These are phyloP conservation scores for Verticillium nonalfalfae DNA, from an alignment of 2,329 filamentous ascomycete species.

Conservation along the genomic window DNA sequence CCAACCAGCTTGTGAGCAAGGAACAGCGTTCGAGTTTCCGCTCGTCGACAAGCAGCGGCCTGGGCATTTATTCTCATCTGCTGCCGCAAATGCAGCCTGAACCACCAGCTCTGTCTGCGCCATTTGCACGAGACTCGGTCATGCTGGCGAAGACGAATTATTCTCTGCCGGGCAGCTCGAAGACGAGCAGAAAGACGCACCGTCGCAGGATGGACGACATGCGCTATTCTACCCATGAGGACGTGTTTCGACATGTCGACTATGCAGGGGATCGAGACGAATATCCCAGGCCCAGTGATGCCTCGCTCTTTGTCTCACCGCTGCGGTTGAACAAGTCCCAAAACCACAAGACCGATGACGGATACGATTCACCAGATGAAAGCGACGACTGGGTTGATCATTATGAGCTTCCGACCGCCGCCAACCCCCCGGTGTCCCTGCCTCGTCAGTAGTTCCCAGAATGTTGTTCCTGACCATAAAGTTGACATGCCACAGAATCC, in stretches of 20 bases:
- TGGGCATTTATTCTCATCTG: conserved; percentile 5
- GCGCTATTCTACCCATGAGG: not conserved
- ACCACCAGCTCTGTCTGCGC: conserved; percentile 5
- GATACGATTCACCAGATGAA: not conserved
- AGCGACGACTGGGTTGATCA: not conserved
- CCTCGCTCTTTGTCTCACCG: not conserved
- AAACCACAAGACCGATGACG: not conserved
- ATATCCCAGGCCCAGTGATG: not conserved
- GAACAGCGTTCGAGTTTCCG: not conserved
- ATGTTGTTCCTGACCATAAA: not conserved
- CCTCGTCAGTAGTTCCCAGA: not conserved
- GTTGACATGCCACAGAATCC: not conserved
- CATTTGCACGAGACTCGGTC: conserved; percentile 14
- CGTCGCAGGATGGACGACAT: not conserved
- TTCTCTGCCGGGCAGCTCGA: conserved; percentile 6
- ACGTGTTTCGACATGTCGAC: not conserved
- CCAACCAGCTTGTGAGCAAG: not conserved
- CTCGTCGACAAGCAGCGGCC: not conserved
- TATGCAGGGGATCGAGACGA: not conserved
- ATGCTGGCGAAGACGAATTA: conserved; percentile 14
- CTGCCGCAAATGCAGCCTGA: conserved; percentile 4
- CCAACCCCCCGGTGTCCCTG: not conserved
- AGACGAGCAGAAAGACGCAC: not conserved
- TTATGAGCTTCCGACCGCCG: not conserved
- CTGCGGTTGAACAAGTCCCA: not conserved